Evolutionary conservation across 2,329 filamentous ascomycete species (phyloP), one percentile per base, ranked within the genome.

Genomic region (Sordariomycetes sp.): DNA sequence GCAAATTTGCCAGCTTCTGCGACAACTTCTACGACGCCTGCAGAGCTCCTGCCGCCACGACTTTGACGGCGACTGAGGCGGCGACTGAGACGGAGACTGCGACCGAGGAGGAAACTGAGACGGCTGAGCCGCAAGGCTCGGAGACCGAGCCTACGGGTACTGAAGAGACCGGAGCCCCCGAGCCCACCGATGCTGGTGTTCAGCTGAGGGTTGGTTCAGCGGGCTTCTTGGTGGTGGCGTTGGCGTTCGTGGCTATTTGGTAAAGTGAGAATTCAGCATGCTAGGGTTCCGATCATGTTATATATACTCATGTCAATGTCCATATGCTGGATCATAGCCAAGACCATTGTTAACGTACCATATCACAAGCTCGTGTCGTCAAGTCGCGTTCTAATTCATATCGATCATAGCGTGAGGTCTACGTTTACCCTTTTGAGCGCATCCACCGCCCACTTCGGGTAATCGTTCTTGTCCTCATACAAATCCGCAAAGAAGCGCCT

Each of bases 371-470:
- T 25, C 23, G 9, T 25, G 23, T n/a, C n/a, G n/a, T n/a, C n/a
- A n/a, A n/a, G n/a, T n/a, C n/a, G n/a, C n/a, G n/a, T n/a, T n/a
- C n/a, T n/a, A n/a, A n/a, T n/a, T n/a, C n/a, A n/a, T n/a, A n/a
- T n/a, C n/a, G n/a, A n/a, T 40, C 34, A 37, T 19, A 18, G 43
- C 27, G 46, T 34, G 37, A 61, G 42, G 60, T 94, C 80, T 37
- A 98, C 75, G 2, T 82, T 84, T n/a, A 96, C 90, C 1, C 70
- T 72, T 39, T 62, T 70, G 41, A 98, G 59, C 6, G 92, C 86
- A 33, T 75, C 75, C 3, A 94, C 79, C 2, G 86, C 88, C 92
- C 92, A 98, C 0, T 63, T 58, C 0, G 93, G 92, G 51, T 86
- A 87, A 57, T 58, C 72, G 74, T 45, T 80, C 68, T 34, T 71